These are phyloP conservation scores for Pholiota molesta DNA, from an alignment of 768 basidiomycete species.

Conservation along the genomic window DNA sequence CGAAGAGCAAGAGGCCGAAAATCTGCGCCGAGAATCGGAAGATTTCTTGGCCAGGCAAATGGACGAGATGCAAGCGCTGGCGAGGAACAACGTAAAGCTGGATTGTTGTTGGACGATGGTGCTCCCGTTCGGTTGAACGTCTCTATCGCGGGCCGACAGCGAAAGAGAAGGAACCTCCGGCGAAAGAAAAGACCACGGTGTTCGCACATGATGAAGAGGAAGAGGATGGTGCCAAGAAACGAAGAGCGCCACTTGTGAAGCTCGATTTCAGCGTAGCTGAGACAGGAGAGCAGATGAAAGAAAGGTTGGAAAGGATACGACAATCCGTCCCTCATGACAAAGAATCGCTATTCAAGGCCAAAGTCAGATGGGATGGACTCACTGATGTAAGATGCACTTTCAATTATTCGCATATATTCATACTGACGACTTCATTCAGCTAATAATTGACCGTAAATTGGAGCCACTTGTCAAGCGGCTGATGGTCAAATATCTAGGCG, in stretches of 20 bases:
- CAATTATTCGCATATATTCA: background rate
- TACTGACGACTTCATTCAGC: constrained; percentile 41
- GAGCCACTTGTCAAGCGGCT: constrained; percentile 81
- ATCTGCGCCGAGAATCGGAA: constrained; percentile 88
- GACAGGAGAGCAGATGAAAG: constrained; percentile 75
- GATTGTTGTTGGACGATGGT: constrained; percentile 88
- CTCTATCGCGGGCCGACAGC: constrained; percentile 56
- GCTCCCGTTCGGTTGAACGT: constrained; percentile 89
- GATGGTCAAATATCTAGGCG: constrained; percentile 88
- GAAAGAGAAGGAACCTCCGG: constrained; percentile 45
- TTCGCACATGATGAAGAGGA: constrained; percentile 88
- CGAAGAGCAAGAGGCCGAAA: constrained; percentile 87
- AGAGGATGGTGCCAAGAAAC: constrained; percentile 80
- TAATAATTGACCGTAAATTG: constrained; percentile 82
- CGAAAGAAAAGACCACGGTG: constrained; percentile 59
- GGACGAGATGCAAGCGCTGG: constrained; percentile 93
- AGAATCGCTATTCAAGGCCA: constrained; percentile 78
- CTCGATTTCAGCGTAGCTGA: constrained; percentile 89
- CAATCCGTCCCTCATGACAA: constrained; percentile 75
- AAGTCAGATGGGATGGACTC: constrained; percentile 91
- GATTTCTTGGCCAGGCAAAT: constrained; percentile 92
- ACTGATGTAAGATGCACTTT: constrained; percentile 64
- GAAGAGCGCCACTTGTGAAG: constrained; percentile 86
- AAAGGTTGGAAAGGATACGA: constrained; percentile 78
- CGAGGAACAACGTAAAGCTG: constrained; percentile 89